Percentiles rank a stretch among this genome's conserved stretches.
These are phyloP conservation scores for Suhomyces pyralidae DNA, from an alignment of 805 yeast species.

Conservation along the genomic window DNA sequence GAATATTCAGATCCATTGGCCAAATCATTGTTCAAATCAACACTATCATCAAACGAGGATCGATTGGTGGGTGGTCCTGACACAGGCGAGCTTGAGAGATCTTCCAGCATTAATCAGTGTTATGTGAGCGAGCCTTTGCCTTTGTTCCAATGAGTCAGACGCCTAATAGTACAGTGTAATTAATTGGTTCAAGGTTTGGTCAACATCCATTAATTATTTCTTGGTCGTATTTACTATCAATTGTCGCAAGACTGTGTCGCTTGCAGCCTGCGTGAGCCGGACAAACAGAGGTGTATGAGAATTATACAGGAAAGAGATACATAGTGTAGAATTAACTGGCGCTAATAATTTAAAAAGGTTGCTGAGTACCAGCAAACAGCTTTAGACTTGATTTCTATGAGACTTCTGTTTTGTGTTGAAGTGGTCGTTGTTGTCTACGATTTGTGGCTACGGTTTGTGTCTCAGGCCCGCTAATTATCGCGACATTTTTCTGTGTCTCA, in stretches of 20 bases:
- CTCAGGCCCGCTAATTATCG: neutral
- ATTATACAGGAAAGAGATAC: neutral
- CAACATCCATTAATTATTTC: neutral
- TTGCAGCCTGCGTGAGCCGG: neutral
- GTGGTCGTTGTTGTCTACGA: neutral
- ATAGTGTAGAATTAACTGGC: neutral
- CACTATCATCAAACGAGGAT: constrained; percentile 20
- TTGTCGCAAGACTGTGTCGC: neutral
- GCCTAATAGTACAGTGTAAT: neutral
- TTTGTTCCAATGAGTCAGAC: neutral
- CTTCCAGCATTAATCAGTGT: neutral
- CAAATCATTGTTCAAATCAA: constrained; percentile 34
- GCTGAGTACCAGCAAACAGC: too few species aligned
- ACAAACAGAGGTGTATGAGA: neutral
- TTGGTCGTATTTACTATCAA: neutral
- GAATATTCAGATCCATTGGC: constrained; percentile 25
- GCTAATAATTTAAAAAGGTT: too few species aligned
- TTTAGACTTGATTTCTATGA: neutral
- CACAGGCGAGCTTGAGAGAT: neutral
- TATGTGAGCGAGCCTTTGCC: neutral
- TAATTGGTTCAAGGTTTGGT: neutral
- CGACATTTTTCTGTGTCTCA: neutral
- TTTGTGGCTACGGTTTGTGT: neutral
- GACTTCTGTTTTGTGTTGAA: neutral
- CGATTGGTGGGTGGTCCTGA: constrained; percentile 8